Evolutionary conservation across 768 basidiomycete genomes (phyloP).

Genomic region (Phlebiopsis flavidoalba): DNA sequence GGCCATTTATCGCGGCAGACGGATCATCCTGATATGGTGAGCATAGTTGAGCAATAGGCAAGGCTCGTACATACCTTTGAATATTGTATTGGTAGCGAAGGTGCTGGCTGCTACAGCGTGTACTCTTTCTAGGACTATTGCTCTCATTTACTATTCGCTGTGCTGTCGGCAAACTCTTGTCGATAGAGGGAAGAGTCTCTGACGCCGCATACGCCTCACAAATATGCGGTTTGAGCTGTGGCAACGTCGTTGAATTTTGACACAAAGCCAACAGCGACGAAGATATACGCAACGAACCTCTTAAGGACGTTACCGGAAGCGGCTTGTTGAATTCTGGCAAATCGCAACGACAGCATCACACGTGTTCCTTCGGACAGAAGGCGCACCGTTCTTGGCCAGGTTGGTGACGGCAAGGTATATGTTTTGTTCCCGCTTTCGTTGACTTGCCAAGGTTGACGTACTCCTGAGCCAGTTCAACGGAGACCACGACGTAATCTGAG

Average conservation of each 20-base stretch:
- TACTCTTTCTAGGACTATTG: constrained; percentile 58
- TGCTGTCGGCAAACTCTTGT: constrained; percentile 44
- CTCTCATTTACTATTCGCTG: constrained; percentile 57
- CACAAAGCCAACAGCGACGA: background rate
- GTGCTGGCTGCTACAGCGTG: constrained; percentile 68
- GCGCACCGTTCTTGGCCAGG: constrained; percentile 36
- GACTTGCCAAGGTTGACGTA: constrained; percentile 74
- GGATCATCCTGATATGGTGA: constrained; percentile 52
- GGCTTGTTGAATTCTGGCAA: constrained; percentile 60
- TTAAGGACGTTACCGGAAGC: constrained; percentile 47
- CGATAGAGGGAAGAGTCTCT: constrained; percentile 33
- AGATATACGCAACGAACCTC: constrained; percentile 39
- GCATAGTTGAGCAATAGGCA: background rate
- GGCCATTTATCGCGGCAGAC: constrained; percentile 46
- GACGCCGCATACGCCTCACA: constrained; percentile 53
- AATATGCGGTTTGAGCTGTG: constrained; percentile 47
- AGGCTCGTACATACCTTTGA: constrained; percentile 43
- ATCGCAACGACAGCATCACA: constrained; percentile 54
- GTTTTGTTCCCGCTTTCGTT: constrained; percentile 54
- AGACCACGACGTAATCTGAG: constrained; percentile 57
- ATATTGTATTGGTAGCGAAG: constrained; percentile 63
- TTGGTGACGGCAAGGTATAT: constrained; percentile 60
- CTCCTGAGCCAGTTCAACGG: constrained; percentile 72
- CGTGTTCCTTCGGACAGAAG: constrained; percentile 48
- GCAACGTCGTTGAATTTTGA: background rate